Base-by-base conservation (phyloP, 768 basidiomycete species). In the Tylopilus sp. region DNA sequence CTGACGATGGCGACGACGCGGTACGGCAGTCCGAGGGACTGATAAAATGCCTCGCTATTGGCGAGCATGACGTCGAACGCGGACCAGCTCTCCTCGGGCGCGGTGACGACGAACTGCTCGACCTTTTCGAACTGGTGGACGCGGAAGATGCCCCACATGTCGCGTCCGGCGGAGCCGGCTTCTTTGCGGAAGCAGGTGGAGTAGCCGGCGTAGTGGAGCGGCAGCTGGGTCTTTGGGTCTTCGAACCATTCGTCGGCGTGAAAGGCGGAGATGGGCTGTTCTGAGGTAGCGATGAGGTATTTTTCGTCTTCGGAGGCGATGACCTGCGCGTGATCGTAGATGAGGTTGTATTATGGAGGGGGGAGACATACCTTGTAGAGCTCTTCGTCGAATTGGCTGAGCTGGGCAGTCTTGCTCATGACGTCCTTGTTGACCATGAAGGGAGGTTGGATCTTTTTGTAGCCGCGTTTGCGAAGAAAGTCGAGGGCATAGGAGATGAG, bases 101-200 rank as follows among this genome's bases (percentile, higher is more conserved):
- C 88, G 8, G 96, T 98, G 62, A 99, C 81, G 75, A 89, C 86
- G 73, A 98, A 98, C 77, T 98, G 85, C 69, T 99, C 97, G 48
- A 99, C 82, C 77, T 99, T 99, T 75, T 99, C 97, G 60, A 99
- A 99, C 72, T 99, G 97, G 68, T 99, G 97, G 50, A 99, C 96
- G 22, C 97, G 91, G 85, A 99, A 99, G 72, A 98, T 98, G 52
- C 97, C 97, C 94, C 97, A 98, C 80, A 96, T 98, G 62, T 99
- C 97, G 50, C 93, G 87, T 4, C 97, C 97, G 9, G 93, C 93
- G 3, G 93, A 89, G 30, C 97, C 97, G 3, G 97, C 97, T 75
- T 99, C 97, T 74, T 98, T 98, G 26, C 97, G 86, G 87, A 99
- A 99, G 71, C 96, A 98, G 16, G 96, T 98, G 64, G 87, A 91